Conservation (phyloP, 2,329 filamentous ascomycete species). For the Bipolaris zeicola region DNA sequence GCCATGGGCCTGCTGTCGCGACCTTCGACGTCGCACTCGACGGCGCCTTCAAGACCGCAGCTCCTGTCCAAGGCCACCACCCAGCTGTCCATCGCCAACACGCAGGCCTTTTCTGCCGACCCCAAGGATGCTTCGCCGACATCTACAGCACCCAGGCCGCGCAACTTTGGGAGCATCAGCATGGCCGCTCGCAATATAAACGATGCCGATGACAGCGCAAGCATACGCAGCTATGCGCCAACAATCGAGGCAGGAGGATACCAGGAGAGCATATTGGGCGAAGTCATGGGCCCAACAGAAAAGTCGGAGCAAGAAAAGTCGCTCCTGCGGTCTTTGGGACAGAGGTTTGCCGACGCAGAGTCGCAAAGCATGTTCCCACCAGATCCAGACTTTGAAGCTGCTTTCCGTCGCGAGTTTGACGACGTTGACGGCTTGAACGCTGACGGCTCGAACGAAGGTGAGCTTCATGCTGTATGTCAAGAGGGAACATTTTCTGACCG, state of each 20-base stretch:
- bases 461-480: slow-evolving; percentile 48
- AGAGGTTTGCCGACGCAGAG: slow-evolving; percentile 57
- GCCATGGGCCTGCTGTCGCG: slow-evolving; percentile 42
- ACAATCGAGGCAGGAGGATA: slow-evolving; percentile 70
- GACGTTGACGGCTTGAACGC: slow-evolving; percentile 66
- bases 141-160: slow-evolving; percentile 44
- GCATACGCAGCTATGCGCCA: slow-evolving; percentile 69
- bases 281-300: slow-evolving; percentile 66
- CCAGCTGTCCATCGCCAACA: slow-evolving; percentile 80
- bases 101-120: slow-evolving; percentile 70
- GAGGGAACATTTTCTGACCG: slow-evolving; percentile 35
- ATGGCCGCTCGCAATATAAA: slow-evolving; percentile 55
- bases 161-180: slow-evolving; percentile 47
- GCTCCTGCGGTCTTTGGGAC: slow-evolving; percentile 70
- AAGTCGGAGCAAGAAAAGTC: slow-evolving; percentile 67
- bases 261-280: slow-evolving; percentile 79
- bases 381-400: slow-evolving; percentile 60
- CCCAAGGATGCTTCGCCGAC: slow-evolving; percentile 34
- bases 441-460: slow-evolving; percentile 63
- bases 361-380: slow-evolving; percentile 62
- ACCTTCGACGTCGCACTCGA: slow-evolving; percentile 49
- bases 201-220: slow-evolving; percentile 67
- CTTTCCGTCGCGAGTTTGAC: slow-evolving; percentile 80
- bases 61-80: slow-evolving; percentile 75
- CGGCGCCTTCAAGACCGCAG: slow-evolving; percentile 51